Evolutionary conservation across 164 flowering plant genomes (phyloP).

Genomic region (Magnolia changhungtana): DNA sequence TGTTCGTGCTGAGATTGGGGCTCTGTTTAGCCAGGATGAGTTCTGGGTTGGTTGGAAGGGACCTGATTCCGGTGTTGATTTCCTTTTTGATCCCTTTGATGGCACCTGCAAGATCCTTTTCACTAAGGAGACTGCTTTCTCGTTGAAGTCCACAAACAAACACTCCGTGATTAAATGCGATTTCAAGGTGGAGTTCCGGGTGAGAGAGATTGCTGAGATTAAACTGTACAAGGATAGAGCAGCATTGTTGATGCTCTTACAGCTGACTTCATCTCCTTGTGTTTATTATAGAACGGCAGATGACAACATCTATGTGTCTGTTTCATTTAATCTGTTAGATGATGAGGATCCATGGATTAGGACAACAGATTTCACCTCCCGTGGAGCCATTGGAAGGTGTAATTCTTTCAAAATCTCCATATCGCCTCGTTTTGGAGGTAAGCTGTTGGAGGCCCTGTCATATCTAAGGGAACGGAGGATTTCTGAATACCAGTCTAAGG

Average conservation of each 20-base stretch:
- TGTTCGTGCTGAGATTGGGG: conserved; percentile 60
- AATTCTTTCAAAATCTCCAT: conserved; percentile 52
- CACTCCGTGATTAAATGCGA: conserved; percentile 67
- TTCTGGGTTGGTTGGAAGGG: conserved; percentile 75
- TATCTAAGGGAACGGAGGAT: conserved; percentile 57
- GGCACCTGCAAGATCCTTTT: conserved; percentile 61
- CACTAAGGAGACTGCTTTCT: conserved; percentile 62
- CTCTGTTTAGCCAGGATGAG: conserved; percentile 43
- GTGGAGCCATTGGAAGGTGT: conserved; percentile 85
- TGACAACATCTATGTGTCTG: conserved; percentile 65
- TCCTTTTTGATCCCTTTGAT: conserved; percentile 81
- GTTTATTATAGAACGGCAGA: conserved; percentile 84
- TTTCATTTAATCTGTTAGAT: conserved; percentile 73
- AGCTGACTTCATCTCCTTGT: conserved; percentile 64
- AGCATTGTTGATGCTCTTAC: conserved; percentile 44
- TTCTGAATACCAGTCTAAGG: conserved; percentile 12
- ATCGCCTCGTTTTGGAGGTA: conserved; percentile 59
- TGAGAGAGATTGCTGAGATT: conserved; percentile 54
- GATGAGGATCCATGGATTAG: conserved; percentile 97
- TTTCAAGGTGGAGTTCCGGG: conserved; percentile 70
- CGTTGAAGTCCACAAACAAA: conserved; percentile 33
- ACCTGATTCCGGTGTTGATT: conserved; percentile 57
- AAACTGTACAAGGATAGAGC: conserved; percentile 32
- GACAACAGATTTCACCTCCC: conserved; percentile 76
- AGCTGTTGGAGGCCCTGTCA: conserved; percentile 37